Evolutionary conservation across 2,329 filamentous ascomycete species (phyloP), one percentile per base, ranked within the genome.

Genomic region (Bipolaris sorokiniana): DNA sequence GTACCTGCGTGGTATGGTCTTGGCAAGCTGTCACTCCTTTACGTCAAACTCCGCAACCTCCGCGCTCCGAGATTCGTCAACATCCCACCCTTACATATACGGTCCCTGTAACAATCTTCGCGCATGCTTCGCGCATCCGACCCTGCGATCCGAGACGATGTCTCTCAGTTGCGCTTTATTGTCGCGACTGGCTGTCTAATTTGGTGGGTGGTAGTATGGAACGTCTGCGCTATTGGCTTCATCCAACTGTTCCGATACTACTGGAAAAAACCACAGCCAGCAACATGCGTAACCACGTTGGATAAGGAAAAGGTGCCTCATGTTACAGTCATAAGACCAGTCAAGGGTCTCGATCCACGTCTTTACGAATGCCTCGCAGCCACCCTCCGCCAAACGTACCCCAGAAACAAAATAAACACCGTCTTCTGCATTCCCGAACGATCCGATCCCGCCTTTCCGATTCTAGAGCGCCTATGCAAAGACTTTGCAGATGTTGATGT

Each of bases 341-440:
- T 97, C 63, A 98, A 97, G 78, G 95, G 93, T 59, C 83, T 96
- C 54, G 95, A 98, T 75, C 90, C 92, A 3, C 86, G 88, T 63
- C 86, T 98, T 22, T 97, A 96, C 82, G 91, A 97, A 70, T 98
- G 95, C 71, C 88, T 99, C 38, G 90, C 90, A 28, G 90, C 93
- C 5, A 91, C 90, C 1, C 93, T 97, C 74, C 86, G 81, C 45
- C 93, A 97, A 76, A 83, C 86, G 52, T 98, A 98, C 72, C 91
- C 94, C 1, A 77, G 74, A 34, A 82, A 90, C 68, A 92, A 89
- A 70, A 77, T 97, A 54, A 91, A 90, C 20, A 85, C 97, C 58
- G 86, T 88, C 68, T 88, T 99, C 62, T 99, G 95, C 73, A 83
- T 99, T 37, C 85, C 91, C 3, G 87, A 88, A 28, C 83, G 84